Conservation (phyloP, 768 basidiomycete species). For the Psilocybe tampanensis region DNA sequence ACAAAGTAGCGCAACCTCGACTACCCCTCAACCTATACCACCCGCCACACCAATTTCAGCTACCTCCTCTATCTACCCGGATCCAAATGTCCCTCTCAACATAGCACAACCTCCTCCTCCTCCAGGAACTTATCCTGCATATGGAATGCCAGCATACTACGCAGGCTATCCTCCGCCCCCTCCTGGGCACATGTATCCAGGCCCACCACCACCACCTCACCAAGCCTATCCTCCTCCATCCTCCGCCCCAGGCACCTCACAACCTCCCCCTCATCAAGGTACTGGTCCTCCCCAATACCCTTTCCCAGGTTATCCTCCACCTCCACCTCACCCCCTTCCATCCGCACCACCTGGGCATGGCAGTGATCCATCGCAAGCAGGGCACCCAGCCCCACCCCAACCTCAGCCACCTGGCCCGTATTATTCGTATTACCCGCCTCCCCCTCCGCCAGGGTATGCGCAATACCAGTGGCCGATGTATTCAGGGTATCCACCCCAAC, state of each 20-base stretch:
- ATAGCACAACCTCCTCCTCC: neutral
- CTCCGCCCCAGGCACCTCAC: constrained; percentile 4
- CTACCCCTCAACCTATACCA: constrained; percentile 19
- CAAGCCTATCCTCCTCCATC: constrained; percentile 9
- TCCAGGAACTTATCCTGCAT: constrained; percentile 17
- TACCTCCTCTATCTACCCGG: constrained; percentile 11
- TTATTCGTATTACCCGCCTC: constrained; percentile 16
- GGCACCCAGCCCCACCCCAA: constrained; percentile 12
- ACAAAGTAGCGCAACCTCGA: constrained; percentile 13
- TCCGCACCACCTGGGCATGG: constrained; percentile 21
- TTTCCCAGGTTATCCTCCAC: constrained; percentile 17
- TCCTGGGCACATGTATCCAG: constrained; percentile 16
- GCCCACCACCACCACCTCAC: constrained; percentile 7
- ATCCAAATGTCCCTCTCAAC: constrained; percentile 10
- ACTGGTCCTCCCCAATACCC: constrained; percentile 7
- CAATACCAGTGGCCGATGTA: constrained; percentile 18
- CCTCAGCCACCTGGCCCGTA: constrained; percentile 9
- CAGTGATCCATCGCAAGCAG: constrained; percentile 31
- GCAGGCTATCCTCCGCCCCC: constrained; percentile 20
- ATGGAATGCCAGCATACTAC: constrained; percentile 19
- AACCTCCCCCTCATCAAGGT: neutral
- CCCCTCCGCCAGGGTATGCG: constrained; percentile 5
- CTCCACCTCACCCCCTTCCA: constrained; percentile 10
- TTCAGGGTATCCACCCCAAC: constrained; percentile 12
- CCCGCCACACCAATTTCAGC: constrained; percentile 8